Conservation (phyloP, 345 rosid genomes). For the Eucalyptus sideroxylon region DNA sequence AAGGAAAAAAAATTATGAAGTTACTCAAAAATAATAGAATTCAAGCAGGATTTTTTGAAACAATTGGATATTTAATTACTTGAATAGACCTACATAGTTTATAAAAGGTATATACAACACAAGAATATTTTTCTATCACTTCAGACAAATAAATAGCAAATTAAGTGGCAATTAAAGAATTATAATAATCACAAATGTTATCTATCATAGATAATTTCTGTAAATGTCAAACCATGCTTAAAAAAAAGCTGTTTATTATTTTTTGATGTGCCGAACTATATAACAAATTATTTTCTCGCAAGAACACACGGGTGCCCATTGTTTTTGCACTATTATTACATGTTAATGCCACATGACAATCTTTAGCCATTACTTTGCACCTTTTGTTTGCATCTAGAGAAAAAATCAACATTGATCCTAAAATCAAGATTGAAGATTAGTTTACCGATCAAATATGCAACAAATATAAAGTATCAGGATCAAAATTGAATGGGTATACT, state of each 20-base stretch:
- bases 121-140: neutral
- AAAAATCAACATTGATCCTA: neutral
- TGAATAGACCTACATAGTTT: neutral
- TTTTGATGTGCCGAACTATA: neutral
- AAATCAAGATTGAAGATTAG: neutral
- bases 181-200: neutral
- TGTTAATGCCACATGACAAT: neutral
- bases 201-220: too few species aligned
- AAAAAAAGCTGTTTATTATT: neutral
- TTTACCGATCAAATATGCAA: too few species aligned
- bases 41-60: neutral
- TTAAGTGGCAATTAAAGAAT: neutral
- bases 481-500: too few species aligned
- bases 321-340: neutral
- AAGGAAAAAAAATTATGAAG: neutral
- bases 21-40: neutral
- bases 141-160: too few species aligned
- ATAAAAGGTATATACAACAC: neutral
- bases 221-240: neutral
- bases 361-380: neutral
- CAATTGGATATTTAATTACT: neutral
- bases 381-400: neutral
- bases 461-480: neutral
- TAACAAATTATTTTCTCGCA: neutral
- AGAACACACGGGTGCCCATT: neutral